Conservation (phyloP, 1,284 basidiomycete genomes). For the Trichosporon faecale region DNA sequence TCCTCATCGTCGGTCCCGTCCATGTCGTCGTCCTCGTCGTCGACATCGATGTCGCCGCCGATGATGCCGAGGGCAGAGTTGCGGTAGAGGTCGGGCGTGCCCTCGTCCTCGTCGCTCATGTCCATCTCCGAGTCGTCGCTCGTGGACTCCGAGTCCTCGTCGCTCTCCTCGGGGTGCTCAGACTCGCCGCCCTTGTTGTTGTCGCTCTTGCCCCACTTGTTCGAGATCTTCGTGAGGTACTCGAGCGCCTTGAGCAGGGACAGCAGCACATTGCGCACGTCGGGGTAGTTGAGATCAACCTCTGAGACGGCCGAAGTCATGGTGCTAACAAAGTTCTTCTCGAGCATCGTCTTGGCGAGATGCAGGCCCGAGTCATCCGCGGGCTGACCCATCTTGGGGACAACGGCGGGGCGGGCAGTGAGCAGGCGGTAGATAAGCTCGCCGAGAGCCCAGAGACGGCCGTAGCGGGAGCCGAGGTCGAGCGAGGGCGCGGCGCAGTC, state of each 20-base stretch:
- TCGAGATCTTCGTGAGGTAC: conserved; percentile 87
- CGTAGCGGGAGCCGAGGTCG: conserved; percentile 74
- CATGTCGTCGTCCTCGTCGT: conserved; percentile 69
- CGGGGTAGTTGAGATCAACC: conserved; percentile 92
- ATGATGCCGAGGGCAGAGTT: conserved; percentile 95
- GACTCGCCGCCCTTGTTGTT: conserved; percentile 57
- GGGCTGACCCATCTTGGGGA: conserved; percentile 44
- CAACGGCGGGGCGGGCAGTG: conserved; percentile 65
- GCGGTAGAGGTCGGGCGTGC: conserved; percentile 78
- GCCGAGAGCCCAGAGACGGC: conserved; percentile 78
- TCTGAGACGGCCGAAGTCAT: conserved; percentile 87
- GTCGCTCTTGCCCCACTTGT: conserved; percentile 86
- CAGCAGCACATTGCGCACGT: conserved; percentile 78
- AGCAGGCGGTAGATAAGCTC: conserved; percentile 87
- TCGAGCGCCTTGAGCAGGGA: conserved; percentile 86
- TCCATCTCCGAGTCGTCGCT: conserved; percentile 53
- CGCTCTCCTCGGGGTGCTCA: conserved; percentile 55
- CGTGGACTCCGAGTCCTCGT: conserved; percentile 31
- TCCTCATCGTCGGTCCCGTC: conserved; percentile 77
- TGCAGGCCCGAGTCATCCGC: conserved; percentile 49
- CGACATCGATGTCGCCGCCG: conserved; percentile 58
- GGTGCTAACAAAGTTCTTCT: conserved; percentile 91
- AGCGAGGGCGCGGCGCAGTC: conserved; percentile 64
- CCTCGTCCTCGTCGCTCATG: conserved; percentile 64
- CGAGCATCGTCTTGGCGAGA: conserved; percentile 96